Conservation (phyloP, 352 stramenopile species). For the Pythium apleroticum region DNA sequence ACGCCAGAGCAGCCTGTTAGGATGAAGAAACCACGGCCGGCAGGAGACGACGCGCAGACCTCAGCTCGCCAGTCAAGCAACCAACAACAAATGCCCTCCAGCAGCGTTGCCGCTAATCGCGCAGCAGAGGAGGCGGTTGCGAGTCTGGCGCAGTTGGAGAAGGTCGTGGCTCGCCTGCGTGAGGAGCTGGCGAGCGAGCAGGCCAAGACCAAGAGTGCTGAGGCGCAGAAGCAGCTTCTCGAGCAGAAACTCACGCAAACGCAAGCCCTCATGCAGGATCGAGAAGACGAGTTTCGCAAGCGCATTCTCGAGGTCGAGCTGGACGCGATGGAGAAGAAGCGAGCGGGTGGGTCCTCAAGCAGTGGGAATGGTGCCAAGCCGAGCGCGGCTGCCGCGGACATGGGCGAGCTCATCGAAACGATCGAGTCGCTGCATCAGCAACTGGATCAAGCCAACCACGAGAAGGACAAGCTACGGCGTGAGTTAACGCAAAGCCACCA, state of each 20-base stretch:
- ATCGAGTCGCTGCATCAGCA: conserved; percentile 67
- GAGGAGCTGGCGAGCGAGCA: conserved; percentile 30
- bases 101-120: neutral
- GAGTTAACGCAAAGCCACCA: conserved; percentile 45
- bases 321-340: conserved; percentile 20
- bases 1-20: neutral
- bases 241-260: conserved; percentile 49
- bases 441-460: conserved; percentile 44
- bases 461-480: conserved; percentile 40
- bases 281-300: conserved; percentile 58
- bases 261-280: conserved; percentile 44
- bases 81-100: neutral
- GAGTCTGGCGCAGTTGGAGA: conserved; percentile 5
- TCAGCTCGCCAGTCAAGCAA: conserved; percentile 9
- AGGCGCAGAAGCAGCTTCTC: conserved; percentile 38
- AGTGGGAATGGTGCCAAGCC: neutral
- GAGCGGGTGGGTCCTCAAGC: neutral
- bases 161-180: conserved; percentile 27
- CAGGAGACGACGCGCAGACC: neutral
- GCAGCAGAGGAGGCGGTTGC: neutral
- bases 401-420: conserved; percentile 63
- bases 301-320: conserved; percentile 53
- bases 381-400: conserved; percentile 35
- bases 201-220: conserved; percentile 19
- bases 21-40: neutral